Evolutionary conservation across 441 rosid genomes (phyloP), one percentile per base, ranked within the genome.

Genomic region (Gossypium davidsonii): DNA sequence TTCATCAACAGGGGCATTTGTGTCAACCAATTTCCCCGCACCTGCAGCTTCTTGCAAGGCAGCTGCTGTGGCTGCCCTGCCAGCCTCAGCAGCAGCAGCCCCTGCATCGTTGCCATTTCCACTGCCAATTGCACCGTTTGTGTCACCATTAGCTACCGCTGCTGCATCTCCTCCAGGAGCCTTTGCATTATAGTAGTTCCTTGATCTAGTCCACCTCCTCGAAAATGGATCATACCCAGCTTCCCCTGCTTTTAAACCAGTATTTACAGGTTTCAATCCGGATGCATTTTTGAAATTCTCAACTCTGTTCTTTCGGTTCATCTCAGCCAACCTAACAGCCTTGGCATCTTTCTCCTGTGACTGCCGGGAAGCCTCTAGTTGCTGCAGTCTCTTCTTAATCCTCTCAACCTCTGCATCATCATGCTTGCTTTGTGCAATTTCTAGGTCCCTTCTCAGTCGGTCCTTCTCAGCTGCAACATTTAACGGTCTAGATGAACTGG

Each of bases 191-290:
- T 87, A 95, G 82, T 92, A 95, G 80, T 92, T 95, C 58, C 88
- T 88, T 56, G 98, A 95, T 79, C 96, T 85, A 3, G 99, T 92
- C 99, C 99, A 92, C 82, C 98, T 88, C 77, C 99, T 91, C 42
- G 99, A 95, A 85, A 92, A 95, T 46, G 99, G 98, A 79, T 95
- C 99, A 69, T 92, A 95, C 20, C 98, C 99, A 26, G 91, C 99
- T 82, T 94, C 99, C 65, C 98, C 99, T 8, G 93, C 99, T 76
- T 95, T 95, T 71, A 91, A 85, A 77, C 76, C 72, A 12, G 91
- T 82, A 44, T 83, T 83, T 6, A 79, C 59, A 0, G 90, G 88
- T 77, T 86, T 94, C 49, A 87, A 20, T 71, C 83, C 98, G 0
- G 99, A 95, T 14, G 99, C 99, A 75, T 86, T 95, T 84, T 80